Evolutionary conservation across 352 stramenopile genomes (phyloP).

Genomic region (Pythium phragmitis): DNA sequence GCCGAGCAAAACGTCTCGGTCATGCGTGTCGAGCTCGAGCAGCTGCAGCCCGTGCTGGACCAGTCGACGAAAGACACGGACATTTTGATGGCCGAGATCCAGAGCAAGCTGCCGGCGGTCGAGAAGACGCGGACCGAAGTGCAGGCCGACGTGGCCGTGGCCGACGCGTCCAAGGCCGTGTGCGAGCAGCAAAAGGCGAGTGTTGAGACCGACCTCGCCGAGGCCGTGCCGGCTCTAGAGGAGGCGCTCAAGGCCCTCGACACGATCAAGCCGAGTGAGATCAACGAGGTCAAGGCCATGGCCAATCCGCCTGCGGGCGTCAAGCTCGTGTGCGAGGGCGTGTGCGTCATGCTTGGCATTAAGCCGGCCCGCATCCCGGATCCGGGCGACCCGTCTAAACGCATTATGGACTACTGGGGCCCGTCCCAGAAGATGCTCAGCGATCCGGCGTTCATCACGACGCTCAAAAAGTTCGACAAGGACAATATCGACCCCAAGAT

Average conservation of each 20-base stretch:
- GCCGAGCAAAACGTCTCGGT: conserved; percentile 91
- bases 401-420: conserved; percentile 96
- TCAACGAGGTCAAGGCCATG: conserved; percentile 94
- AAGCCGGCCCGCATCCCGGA: conserved; percentile 92
- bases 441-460: conserved; percentile 91
- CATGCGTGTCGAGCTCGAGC: conserved; percentile 94
- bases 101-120: conserved; percentile 89
- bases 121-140: conserved; percentile 80
- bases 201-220: conserved; percentile 89
- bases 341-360: conserved; percentile 95
- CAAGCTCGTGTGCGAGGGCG: conserved; percentile 92
- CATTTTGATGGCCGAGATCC: conserved; percentile 93
- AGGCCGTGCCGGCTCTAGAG: conserved; percentile 91
- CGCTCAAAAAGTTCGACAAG: conserved; percentile 91
- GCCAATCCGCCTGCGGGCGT: conserved; percentile 91
- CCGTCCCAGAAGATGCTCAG: conserved; percentile 93
- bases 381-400: conserved; percentile 87
- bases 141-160: conserved; percentile 75
- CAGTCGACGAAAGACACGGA: conserved; percentile 92
- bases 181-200: conserved; percentile 90
- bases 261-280: conserved; percentile 91
- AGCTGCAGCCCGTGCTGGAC: conserved; percentile 92
- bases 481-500: conserved; percentile 87
- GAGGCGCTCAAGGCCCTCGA: conserved; percentile 92
- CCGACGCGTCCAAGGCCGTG: conserved; percentile 82